Base-by-base conservation (phyloP, 129 eudicot species). In the Centella asiatica region DNA sequence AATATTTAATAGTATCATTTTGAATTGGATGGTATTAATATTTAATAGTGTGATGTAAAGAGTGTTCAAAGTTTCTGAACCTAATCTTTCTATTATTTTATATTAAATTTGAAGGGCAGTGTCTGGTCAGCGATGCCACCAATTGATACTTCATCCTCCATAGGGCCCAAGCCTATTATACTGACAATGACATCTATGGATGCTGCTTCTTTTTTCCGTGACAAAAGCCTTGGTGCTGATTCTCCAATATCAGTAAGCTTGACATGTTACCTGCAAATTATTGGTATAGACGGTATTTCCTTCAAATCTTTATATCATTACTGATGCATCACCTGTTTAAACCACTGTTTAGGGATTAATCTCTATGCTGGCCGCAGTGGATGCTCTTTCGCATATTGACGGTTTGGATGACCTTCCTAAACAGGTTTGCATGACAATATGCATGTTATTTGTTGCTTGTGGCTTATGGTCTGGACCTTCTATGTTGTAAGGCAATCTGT, bases 101-200 rank as follows among this genome's bases (percentile, higher is more conserved):
- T 76, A 73, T 74, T 80, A 53, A 66, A 70, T 80, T 69, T 92
- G 85, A 92, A 92, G 92, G 95, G 93, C 99, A 93, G 99, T 93
- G 99, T 87, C 64, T 85, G 88, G 99, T 87, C 99, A 51, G 81
- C 96, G 27, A 87, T 93, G 85, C 96, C 95, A 66, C 81, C 95
- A 68, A 67, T 75, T 33, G 81, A 73, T 62, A 57, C 60, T 12
- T 78, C 92, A 44, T 78, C 84, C 52, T 60, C 83, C 49, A 63
- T 40, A 67, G 69, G 44, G 57, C 59, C 77, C 48, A 93, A 85
- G 73, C 83, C 90, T 25, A 78, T 85, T 60, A 44, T 93, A 69
- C 69, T 93, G 70, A 51, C 93, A 27, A 70, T 88, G 56, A 78
- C 99, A 63, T 85, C 99, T 28, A 93, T 88, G 99, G 99, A 93